phyloP scores from a whole-genome alignment of 1,284 basidiomycete genomes.

The Microbotryum saponariae region DNA sequence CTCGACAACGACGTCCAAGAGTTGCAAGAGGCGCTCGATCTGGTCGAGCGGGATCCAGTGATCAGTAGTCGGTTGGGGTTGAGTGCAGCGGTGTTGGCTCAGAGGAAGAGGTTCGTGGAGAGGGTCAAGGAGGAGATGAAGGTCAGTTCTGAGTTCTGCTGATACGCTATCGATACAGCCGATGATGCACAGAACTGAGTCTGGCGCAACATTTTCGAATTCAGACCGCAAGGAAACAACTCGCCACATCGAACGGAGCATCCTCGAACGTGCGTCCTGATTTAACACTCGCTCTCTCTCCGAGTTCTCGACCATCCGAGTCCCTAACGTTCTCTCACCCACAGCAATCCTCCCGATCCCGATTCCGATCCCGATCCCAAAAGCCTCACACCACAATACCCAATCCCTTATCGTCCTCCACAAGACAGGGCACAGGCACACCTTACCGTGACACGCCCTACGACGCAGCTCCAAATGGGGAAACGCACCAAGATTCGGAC shows the following conservation, averaged over 20 bases:
- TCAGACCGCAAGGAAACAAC: slow-evolving; percentile 3
- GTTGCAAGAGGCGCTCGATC: slow-evolving; percentile 78
- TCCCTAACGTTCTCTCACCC: no score
- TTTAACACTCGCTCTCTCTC: no score
- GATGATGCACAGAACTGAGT: no score
- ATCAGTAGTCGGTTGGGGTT: slow-evolving; percentile 77
- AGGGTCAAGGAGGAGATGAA: slow-evolving; percentile 64
- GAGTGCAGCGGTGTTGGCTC: slow-evolving; percentile 60
- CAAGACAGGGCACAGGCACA: slow-evolving; percentile 7
- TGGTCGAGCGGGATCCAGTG: slow-evolving; percentile 57
- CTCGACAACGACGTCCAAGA: slow-evolving; percentile 79
- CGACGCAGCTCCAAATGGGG: neutral
- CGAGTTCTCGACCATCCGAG: no score
- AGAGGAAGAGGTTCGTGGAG: slow-evolving; percentile 63
- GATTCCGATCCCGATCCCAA: no score
- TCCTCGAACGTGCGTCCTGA: no score
- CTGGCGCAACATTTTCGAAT: no score
- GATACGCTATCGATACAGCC: no score
- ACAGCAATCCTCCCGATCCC: no score
- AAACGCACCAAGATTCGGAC: neutral
- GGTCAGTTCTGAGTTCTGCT: slow-evolving; percentile 51
- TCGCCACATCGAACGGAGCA: no score
- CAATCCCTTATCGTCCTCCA: neutral
- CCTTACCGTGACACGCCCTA: slow-evolving; percentile 3
- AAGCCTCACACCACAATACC: no score